Evolutionary conservation across 768 basidiomycete species (phyloP).

Genomic region (Leccinellum albellum): DNA sequence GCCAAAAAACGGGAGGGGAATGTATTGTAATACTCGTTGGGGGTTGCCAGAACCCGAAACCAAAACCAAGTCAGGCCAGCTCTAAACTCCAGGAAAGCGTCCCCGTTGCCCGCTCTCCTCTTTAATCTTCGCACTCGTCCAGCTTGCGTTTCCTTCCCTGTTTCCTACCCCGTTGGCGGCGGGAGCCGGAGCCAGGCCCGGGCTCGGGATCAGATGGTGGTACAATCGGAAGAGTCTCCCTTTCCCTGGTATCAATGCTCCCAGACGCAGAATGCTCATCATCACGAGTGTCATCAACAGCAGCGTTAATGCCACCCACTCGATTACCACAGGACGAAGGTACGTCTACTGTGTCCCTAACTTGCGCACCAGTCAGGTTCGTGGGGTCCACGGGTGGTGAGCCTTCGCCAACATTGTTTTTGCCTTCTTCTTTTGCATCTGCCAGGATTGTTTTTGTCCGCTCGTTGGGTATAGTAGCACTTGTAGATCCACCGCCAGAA

Average conservation of each 20-base stretch:
- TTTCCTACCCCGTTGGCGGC: conserved; percentile 15
- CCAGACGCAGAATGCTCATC: not conserved
- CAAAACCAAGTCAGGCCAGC: not conserved
- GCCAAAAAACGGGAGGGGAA: not conserved
- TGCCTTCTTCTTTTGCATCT: not conserved
- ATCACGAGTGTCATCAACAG: not conserved
- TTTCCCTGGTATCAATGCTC: not conserved
- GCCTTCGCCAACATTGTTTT: not conserved
- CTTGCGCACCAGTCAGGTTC: not conserved
- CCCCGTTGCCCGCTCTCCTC: not conserved
- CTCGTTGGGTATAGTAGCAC: not conserved
- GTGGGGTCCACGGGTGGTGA: not conserved
- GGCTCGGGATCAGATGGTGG: not conserved
- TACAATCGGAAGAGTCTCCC: not conserved
- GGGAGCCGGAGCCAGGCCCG: not conserved
- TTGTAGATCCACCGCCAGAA: not conserved
- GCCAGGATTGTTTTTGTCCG: not conserved
- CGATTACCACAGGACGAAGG: not conserved
- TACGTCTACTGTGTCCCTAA: not conserved
- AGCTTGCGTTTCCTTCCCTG: conserved; percentile 28
- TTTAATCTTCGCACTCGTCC: conserved; percentile 8
- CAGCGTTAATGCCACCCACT: not conserved
- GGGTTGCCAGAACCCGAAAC: not conserved
- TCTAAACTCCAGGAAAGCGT: not conserved
- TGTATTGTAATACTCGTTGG: not conserved